Evolutionary conservation across 805 yeast species (phyloP).

Genomic region (Metschnikowia bowlesiae): DNA sequence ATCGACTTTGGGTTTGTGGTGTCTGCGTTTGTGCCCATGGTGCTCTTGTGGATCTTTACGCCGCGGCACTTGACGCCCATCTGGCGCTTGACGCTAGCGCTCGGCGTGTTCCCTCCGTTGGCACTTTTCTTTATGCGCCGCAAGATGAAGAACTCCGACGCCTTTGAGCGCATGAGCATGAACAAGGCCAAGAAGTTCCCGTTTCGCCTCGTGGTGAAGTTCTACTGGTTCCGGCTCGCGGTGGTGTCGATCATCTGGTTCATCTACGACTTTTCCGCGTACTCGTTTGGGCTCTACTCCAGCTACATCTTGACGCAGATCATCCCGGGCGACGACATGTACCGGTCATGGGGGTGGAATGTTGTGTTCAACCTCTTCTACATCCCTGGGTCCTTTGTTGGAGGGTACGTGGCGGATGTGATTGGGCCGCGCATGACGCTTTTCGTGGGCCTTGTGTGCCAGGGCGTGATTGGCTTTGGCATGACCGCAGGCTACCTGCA

Average conservation of each 20-base stretch:
- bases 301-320: constrained; percentile 59
- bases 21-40: constrained; percentile 81
- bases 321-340: constrained; percentile 57
- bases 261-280: constrained; percentile 81
- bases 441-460: constrained; percentile 61
- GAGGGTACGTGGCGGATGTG: constrained; percentile 82
- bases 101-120: constrained; percentile 87
- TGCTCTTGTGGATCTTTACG: constrained; percentile 77
- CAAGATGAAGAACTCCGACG: constrained; percentile 68
- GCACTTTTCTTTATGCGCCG: constrained; percentile 73
- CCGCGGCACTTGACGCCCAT: constrained; percentile 68
- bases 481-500: constrained; percentile 69
- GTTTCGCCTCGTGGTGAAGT: constrained; percentile 62
- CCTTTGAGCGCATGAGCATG: constrained; percentile 67
- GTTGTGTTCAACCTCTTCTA: constrained; percentile 83
- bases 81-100: constrained; percentile 88
- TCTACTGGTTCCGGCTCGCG: constrained; percentile 75
- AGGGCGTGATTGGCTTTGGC: constrained; percentile 74
- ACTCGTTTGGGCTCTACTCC: constrained; percentile 84
- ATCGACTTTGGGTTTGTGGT: constrained; percentile 85
- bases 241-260: constrained; percentile 83
- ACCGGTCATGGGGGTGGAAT: constrained; percentile 86
- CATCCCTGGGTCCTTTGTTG: constrained; percentile 83
- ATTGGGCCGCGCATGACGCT: constrained; percentile 87
- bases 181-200: constrained; percentile 58